phyloP scores from a whole-genome alignment of 2,329 filamentous ascomycete species.

The Cladophialophora chaetospira region DNA sequence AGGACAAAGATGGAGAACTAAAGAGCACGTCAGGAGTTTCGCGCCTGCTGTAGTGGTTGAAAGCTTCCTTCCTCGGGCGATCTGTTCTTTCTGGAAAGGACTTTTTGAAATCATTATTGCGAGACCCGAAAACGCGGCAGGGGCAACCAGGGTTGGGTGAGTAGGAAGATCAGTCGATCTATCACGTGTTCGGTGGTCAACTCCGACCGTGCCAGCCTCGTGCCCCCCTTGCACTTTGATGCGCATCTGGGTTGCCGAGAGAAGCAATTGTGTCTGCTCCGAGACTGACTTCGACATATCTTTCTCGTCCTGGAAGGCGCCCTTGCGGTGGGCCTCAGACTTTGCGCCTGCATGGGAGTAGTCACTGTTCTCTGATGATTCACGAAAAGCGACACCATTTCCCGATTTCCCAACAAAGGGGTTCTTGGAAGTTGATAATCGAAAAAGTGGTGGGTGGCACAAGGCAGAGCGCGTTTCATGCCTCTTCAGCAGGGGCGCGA shows the following conservation, averaged over 20 bases:
- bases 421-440: neutral
- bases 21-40: neutral
- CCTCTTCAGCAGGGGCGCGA: too few species aligned
- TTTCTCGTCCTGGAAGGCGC: neutral
- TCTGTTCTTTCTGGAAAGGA: neutral
- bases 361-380: neutral
- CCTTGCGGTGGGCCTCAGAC: neutral
- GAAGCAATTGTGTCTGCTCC: neutral
- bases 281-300: neutral
- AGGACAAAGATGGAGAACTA: neutral
- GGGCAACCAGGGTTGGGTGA: neutral
- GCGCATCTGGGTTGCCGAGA: neutral
- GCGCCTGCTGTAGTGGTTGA: neutral
- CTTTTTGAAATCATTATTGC: neutral
- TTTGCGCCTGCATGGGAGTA: neutral
- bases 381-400: neutral
- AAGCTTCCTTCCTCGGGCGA: neutral
- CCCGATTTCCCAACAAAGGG: neutral
- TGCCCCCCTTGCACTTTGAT: neutral
- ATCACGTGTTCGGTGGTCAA: conserved; percentile 4
- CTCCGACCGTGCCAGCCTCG: neutral
- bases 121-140: neutral
- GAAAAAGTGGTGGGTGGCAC: neutral
- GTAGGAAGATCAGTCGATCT: neutral
- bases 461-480: too few species aligned